Evolutionary conservation across 768 basidiomycete genomes (phyloP).

Genomic region (Mycena filopes): DNA sequence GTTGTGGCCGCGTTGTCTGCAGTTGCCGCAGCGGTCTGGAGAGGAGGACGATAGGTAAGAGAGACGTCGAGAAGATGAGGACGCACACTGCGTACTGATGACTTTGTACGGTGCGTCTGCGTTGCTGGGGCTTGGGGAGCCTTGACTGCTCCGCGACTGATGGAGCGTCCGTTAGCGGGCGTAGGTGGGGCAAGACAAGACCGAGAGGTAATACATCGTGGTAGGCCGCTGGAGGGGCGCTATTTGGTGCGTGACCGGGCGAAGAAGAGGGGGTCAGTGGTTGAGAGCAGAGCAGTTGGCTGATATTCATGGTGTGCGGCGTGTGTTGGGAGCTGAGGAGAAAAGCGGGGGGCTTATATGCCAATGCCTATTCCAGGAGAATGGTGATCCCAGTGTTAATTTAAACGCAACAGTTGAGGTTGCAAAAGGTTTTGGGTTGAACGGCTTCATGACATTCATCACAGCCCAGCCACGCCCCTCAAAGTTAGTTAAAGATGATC

Average conservation of each 20-base stretch:
- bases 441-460: constrained; percentile 18
- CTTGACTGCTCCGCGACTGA: constrained; percentile 24
- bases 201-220: constrained; percentile 17
- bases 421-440: constrained; percentile 26
- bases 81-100: constrained; percentile 35
- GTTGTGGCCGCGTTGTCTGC: constrained; percentile 33
- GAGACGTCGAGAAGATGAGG: neutral
- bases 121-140: constrained; percentile 22
- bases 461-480: constrained; percentile 31
- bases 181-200: neutral
- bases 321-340: neutral
- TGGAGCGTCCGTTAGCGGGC: neutral
- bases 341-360: constrained; percentile 22
- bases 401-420: constrained; percentile 26
- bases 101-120: constrained; percentile 22
- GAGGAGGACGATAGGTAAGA: constrained; percentile 10
- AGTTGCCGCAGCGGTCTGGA: constrained; percentile 34
- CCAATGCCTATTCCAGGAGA: constrained; percentile 15
- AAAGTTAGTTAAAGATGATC: constrained; percentile 27
- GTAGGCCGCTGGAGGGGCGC: constrained; percentile 4
- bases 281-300: constrained; percentile 28
- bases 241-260: constrained; percentile 3
- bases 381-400: constrained; percentile 27
- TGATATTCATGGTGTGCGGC: constrained; percentile 33
- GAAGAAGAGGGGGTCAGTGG: constrained; percentile 13